Evolutionary conservation across 1,284 basidiomycete species (phyloP), one percentile per base, ranked within the genome.

Genomic region (Stereum hirsutum): DNA sequence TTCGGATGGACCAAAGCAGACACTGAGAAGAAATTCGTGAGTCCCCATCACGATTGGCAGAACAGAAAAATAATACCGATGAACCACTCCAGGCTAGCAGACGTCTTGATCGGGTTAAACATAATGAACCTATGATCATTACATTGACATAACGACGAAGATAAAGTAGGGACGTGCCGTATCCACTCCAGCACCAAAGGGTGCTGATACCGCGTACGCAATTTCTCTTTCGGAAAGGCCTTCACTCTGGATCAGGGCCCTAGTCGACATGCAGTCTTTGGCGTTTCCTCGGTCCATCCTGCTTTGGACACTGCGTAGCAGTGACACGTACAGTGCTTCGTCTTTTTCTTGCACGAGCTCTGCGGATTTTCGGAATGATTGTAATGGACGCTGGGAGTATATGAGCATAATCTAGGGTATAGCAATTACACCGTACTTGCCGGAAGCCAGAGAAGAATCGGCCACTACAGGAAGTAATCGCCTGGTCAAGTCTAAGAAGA

Each of bases 101-200:
- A 4, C 11, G 36, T 38, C 36, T 38, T 3, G 20, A 31, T 31
- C 28, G 12, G 15, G 12, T 31, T 15, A 31, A 15, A 4, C 15
- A 11, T 11, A 31, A 31, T 11, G 15, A 12, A 5, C 4, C 15
- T 8, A n/a, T 36, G 5, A 35, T 17, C 23, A 24, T 8, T 20
- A 5, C 7, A 31, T 27, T 6, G 27, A 11, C n/a, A 2, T 6
- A 14, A 19, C 28, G 24, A 7, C 19, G 10, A 7, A 20, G 15
- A 14, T 15, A 6, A 34, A 6, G 39, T 37, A 30, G 10, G 28
- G n/a, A 48, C 53, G 2, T 37, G 49, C 52, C 3, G 54, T 55
- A n/a, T 49, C 48, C 8, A 53, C 41, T 8, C 54, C 54, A 1
- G 54, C 53, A 14, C 46, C 42, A 39, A 51, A 54, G 1, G 50